A percentile compares a stretch with the other conserved stretches of the same genome.
Conservation (phyloP, 768 basidiomycete genomes). For the Tulasnella sp. region DNA sequence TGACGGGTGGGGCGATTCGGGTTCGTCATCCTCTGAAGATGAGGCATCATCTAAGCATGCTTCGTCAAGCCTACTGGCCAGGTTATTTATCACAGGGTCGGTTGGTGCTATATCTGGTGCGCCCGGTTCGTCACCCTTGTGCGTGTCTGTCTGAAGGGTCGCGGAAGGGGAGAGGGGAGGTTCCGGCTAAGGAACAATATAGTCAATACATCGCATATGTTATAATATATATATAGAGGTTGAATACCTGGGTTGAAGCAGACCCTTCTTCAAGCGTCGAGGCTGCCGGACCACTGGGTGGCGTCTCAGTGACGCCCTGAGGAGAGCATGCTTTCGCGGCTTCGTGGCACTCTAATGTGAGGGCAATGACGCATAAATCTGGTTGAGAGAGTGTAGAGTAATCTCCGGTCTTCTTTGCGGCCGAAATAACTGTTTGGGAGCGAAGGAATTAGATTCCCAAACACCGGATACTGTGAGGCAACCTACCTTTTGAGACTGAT, state of each 20-base stretch:
- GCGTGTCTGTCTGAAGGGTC: too few species aligned
- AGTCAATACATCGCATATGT: neutral
- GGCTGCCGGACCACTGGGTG: neutral
- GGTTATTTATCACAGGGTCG: neutral
- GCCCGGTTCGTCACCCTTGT: neutral
- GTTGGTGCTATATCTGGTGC: neutral
- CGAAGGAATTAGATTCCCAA: neutral
- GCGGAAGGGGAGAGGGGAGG: too few species aligned
- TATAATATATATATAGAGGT: neutral
- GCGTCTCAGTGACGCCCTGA: neutral
- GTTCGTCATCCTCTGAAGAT: neutral
- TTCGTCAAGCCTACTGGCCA: neutral
- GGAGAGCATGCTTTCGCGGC: slow-evolving; percentile 29
- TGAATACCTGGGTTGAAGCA: neutral
- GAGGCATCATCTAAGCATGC: neutral
- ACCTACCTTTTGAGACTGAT: slow-evolving; percentile 47
- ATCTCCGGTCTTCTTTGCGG: slow-evolving; percentile 94
- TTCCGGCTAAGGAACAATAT: neutral
- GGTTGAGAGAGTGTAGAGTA: slow-evolving; percentile 84
- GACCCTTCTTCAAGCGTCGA: neutral
- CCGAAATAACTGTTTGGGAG: slow-evolving; percentile 60
- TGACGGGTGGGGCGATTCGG: neutral
- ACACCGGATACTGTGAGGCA: slow-evolving; percentile 24
- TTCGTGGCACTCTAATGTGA: slow-evolving; percentile 71
- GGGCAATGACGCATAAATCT: slow-evolving; percentile 83